Evolutionary conservation across 75 land plant genomes (phyloP), one percentile per base, ranked within the genome.

Genomic region (Sequoiadendron giganteum): DNA sequence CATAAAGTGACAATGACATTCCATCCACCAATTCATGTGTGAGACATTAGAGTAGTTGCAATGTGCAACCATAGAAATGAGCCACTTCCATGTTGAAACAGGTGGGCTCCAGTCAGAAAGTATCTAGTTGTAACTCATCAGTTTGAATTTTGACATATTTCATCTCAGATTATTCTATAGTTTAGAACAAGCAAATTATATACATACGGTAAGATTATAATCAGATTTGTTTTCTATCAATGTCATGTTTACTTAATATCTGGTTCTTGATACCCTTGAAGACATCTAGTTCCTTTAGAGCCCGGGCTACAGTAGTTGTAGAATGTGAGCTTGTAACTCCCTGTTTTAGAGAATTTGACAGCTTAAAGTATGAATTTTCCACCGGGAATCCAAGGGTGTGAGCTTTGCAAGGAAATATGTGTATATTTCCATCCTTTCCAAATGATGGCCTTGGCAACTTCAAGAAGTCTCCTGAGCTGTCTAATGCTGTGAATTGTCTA

Each of bases 261-360:
- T 10, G 25, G 32, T 82, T 82, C 84, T 82, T 82, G 2, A 47
- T n/a, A 47, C n/a, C 84, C 48, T 45, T 82, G 52, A 45, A 82
- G 30, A 28, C 47, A 28, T 82, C 84, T 82, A 82, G 45, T 47
- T 82, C 84, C 47, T 82, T 82, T 45, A 82, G 48, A 25, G 84
- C 49, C 48, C 47, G 32, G 25, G 34, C 49, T 45, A 3, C 15
- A 2, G n/a, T 82, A 43, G 9, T 45, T 45, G 47, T 47, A 47
- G 84, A 10, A 45, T 13, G 10, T 3, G 84, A 82, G 13, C 84
- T n/a, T 45, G 83, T 25, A 21, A 28, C 4, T 25, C 52, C 84
- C 48, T 45, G 30, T 79, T 79, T 39, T 47, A 25, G 52, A 82
- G 30, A 82, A 45, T 82, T 47, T 82, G 45, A n/a, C 48, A 47